phyloP scores from a whole-genome alignment of 1,284 basidiomycete genomes.

The Boletus austroedulis region DNA sequence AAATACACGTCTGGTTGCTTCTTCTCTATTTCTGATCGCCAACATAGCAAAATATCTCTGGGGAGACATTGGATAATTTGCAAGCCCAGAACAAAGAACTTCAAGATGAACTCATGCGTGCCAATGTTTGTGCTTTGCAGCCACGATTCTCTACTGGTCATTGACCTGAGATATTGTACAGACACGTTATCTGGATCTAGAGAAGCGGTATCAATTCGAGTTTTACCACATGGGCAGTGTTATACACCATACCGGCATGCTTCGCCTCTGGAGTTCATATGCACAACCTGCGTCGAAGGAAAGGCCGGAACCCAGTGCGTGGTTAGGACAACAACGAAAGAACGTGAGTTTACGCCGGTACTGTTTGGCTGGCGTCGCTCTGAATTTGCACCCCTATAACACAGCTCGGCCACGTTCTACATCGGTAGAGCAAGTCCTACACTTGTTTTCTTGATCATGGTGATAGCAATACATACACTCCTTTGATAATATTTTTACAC shows the following conservation, averaged over 20 bases:
- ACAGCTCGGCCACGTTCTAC: conserved; percentile 32
- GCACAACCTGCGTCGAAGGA: conserved; percentile 42
- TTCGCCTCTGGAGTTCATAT: conserved; percentile 53
- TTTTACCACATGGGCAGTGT: conserved; percentile 78
- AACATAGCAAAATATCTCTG: conserved; percentile 51
- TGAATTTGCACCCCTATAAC: not conserved
- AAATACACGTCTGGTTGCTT: conserved; percentile 1
- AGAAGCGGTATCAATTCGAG: conserved; percentile 67
- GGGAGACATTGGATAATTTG: conserved; percentile 68
- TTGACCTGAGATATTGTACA: conserved; percentile 28
- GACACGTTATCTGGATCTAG: conserved; percentile 54
- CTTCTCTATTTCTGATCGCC: conserved; percentile 6
- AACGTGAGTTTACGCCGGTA: conserved; percentile 38
- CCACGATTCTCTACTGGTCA: not conserved
- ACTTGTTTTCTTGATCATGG: not conserved
- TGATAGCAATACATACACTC: too few species aligned
- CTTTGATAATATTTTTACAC: too few species aligned
- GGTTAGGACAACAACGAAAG: conserved; percentile 60
- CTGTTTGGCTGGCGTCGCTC: not conserved
- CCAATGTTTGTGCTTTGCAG: conserved; percentile 47
- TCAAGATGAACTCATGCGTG: conserved; percentile 62
- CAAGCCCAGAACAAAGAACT: conserved; percentile 70
- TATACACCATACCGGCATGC: conserved; percentile 69
- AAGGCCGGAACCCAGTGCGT: conserved; percentile 46
- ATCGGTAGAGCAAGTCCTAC: conserved; percentile 15